Base-by-base conservation (phyloP, 345 rosid species). In the Citrus maxima region DNA sequence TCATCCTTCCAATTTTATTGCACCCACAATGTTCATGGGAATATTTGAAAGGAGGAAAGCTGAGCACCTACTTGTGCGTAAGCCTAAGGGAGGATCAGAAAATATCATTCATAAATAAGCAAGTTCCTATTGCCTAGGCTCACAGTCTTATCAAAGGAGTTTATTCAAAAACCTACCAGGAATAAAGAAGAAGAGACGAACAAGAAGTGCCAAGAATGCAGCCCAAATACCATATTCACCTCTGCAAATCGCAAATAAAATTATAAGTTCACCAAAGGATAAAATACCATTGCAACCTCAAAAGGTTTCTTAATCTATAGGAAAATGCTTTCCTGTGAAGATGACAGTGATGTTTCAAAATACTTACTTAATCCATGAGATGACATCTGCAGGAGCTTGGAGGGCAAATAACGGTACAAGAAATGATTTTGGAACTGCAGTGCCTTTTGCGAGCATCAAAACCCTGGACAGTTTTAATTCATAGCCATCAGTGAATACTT, bases 211-310 rank as follows among this genome's bases (percentile, higher is more conserved):
- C 61, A 94, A 56, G 81, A 96, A 91, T 18, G 97, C 93, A 30
- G 94, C 62, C 99, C 97, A 96, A 34, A 89, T 49, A 28, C 98
- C 99, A 91, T 93, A 92, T 30, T 96, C 97, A 69, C 97, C 92
- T 88, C 98, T 96, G 88, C 78, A 90, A 86, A 82, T 91, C 88
- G 86, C 75, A 89, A 85, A 83, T 35, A 61, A 46, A 67, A 66
- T 58, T 61, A 69, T 59, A 10, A 85, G 70, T 80, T 28, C 25
- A 56, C 63, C 66, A 63, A 80, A 10, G 46, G 46, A 37, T 30
- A 38, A 73, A 46, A 79, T n/a, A 51, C 49, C 40, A 40, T 27
- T 49, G 8, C 56, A 34, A 42, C 38, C 38, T 55, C 63, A 46
- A 73, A 69, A 13, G n/a, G 16, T 1, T 19, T 34, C 1, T 46